Percentiles rank a stretch among this genome's conserved stretches.
These are phyloP conservation scores for Dactylella cylindrospora DNA, from an alignment of 2,329 filamentous ascomycete species.

Conservation along the genomic window DNA sequence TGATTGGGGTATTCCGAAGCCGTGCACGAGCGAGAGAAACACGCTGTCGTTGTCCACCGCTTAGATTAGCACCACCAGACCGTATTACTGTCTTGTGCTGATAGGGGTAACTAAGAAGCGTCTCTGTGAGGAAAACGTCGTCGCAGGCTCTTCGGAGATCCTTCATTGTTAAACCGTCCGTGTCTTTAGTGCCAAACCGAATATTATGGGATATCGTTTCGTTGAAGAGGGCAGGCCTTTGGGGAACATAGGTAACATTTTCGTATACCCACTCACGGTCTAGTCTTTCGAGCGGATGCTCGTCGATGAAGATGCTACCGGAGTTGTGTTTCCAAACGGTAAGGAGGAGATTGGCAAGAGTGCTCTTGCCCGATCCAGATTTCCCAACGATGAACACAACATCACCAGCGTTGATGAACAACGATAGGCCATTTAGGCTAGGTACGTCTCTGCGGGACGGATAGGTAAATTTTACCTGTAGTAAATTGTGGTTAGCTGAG, in stretches of 20 bases:
- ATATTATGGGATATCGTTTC: constrained; percentile 79
- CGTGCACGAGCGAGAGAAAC: constrained; percentile 76
- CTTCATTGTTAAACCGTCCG: constrained; percentile 56
- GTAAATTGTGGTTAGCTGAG: neutral
- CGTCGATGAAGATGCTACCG: constrained; percentile 71
- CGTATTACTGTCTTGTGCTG: constrained; percentile 74
- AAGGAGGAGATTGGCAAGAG: constrained; percentile 75
- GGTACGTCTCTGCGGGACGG: constrained; percentile 65
- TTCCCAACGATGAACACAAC: constrained; percentile 79
- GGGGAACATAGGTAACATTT: constrained; percentile 79
- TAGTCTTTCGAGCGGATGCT: constrained; percentile 62
- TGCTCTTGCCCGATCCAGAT: constrained; percentile 92
- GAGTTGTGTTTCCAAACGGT: constrained; percentile 70
- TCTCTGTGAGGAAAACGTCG: constrained; percentile 68
- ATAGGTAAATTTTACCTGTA: constrained; percentile 77
- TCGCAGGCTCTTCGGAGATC: constrained; percentile 66
- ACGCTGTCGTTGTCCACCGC: constrained; percentile 81
- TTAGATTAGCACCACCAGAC: constrained; percentile 68
- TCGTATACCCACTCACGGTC: constrained; percentile 71
- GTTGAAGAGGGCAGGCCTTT: constrained; percentile 77
- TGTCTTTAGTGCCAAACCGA: constrained; percentile 64
- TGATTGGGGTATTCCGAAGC: constrained; percentile 72
- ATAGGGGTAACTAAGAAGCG: constrained; percentile 66
- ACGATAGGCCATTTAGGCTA: constrained; percentile 63
- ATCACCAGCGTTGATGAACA: constrained; percentile 71